phyloP scores from a whole-genome alignment of 495 filamentous ascomycete genomes.

The Lepraria neglecta region DNA sequence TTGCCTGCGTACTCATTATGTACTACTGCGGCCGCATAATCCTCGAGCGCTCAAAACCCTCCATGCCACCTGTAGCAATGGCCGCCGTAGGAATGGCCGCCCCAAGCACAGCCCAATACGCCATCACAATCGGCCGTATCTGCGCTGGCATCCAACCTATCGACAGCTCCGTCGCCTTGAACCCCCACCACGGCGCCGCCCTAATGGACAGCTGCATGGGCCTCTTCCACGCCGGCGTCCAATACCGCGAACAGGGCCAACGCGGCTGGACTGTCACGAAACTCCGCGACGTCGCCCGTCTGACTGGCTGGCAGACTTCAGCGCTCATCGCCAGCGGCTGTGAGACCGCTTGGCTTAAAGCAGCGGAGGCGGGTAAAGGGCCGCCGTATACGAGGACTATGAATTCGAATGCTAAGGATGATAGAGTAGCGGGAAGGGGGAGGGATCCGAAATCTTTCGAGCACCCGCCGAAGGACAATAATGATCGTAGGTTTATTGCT shows the following conservation, averaged over 20 bases:
- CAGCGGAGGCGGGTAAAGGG: slow-evolving; percentile 62
- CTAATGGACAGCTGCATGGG: slow-evolving; percentile 73
- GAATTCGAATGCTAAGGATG: slow-evolving; percentile 31
- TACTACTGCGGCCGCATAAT: slow-evolving; percentile 78
- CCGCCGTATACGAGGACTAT: slow-evolving; percentile 58
- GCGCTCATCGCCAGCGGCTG: slow-evolving; percentile 74
- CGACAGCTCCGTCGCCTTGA: slow-evolving; percentile 53
- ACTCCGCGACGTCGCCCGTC: slow-evolving; percentile 64
- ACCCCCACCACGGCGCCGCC: slow-evolving; percentile 72
- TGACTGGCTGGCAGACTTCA: slow-evolving; percentile 83
- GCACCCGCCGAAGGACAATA: slow-evolving; percentile 30
- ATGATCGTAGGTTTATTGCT: slow-evolving; percentile 48
- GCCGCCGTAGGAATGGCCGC: slow-evolving; percentile 70
- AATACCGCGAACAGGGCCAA: slow-evolving; percentile 67
- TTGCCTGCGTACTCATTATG: slow-evolving; percentile 76
- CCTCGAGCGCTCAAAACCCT: slow-evolving; percentile 69
- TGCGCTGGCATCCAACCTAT: slow-evolving; percentile 69
- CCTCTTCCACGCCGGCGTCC: slow-evolving; percentile 78
- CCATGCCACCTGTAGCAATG: slow-evolving; percentile 89
- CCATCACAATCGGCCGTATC: slow-evolving; percentile 73
- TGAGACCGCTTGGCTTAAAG: slow-evolving; percentile 72
- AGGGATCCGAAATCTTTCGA: slow-evolving; percentile 26
- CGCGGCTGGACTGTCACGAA: slow-evolving; percentile 68
- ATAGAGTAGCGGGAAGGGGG: slow-evolving; percentile 26
- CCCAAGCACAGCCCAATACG: slow-evolving; percentile 57